These are phyloP conservation scores for Cucumis sativus DNA, from an alignment of 306 rosid genomes.

Conservation along the genomic window Cucumber_9930_V3 NC_026657.2:5999501-6000000, in stretches of 20 bases:
- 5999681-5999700: neutral
- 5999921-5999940: neutral
- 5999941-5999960: neutral
- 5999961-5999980: conserved; percentile 13
- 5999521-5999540: too few relatives aligned
- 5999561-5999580: too few relatives aligned
- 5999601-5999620: too few relatives aligned
- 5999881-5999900: conserved; percentile 3
- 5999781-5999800: neutral
- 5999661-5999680: neutral
- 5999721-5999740: neutral
- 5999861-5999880: conserved; percentile 1
- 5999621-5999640: too few relatives aligned
- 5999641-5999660: too few relatives aligned
- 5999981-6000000: neutral
- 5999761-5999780: neutral
- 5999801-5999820: conserved; percentile 8
- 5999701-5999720: neutral
- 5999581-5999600: too few relatives aligned
- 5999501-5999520: too few relatives aligned
- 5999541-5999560: too few relatives aligned
- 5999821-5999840: neutral
- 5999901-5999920: too few relatives aligned
- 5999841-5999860: conserved; percentile 11
- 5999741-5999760: neutral